Evolutionary conservation across 495 filamentous ascomycete species (phyloP), one percentile per base, ranked within the genome.

Genomic region (Hypoxylon crocopeplum): DNA sequence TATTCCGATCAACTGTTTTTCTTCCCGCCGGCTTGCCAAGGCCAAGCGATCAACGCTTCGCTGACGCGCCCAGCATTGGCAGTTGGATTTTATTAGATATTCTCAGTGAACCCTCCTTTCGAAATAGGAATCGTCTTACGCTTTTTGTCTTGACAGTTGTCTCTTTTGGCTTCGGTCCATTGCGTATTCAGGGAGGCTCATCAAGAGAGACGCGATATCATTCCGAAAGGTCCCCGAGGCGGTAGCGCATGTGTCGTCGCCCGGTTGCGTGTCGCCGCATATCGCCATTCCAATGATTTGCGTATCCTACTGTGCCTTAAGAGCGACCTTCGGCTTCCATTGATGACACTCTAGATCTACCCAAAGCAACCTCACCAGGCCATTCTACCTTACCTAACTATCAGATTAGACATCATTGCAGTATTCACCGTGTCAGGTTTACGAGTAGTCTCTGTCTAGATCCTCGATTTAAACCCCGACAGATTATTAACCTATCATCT

Each of bases 21-120:
- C 33, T 17, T 51, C 48, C 45, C 46, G 39, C 24, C 17, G 55
- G 39, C 7, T 20, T 48, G 61, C 61, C 61, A 64, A 64, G 61
- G 33, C 54, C 27, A 45, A 48, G 5, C 42, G 61, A 64, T 64
- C 49, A 64, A 40, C 61, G 21, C 20, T 55, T 42, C 19, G 30
- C 38, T 48, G 49, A 54, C 47, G 55, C 55, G 61, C 61, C 61
- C 32, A 64, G 61, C 61, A 64, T 64, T 59, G 61, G 61, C 61
- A 33, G 34, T n/a, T 38, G 25, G 27, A 47, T 46, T 34, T 59
- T 22, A 49, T 27, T 50, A 59, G 55, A 56, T 59, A 47, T 50
- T 55, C 49, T 47, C 56, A 45, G 32, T n/a, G 60, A 45, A 24
- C 44, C 38, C 21, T 40, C 40, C 48, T 48, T 56, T 40, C 21